These are phyloP conservation scores for Sporobolomyces phaffii DNA, from an alignment of 768 basidiomycete genomes.

Conservation along the genomic window DNA sequence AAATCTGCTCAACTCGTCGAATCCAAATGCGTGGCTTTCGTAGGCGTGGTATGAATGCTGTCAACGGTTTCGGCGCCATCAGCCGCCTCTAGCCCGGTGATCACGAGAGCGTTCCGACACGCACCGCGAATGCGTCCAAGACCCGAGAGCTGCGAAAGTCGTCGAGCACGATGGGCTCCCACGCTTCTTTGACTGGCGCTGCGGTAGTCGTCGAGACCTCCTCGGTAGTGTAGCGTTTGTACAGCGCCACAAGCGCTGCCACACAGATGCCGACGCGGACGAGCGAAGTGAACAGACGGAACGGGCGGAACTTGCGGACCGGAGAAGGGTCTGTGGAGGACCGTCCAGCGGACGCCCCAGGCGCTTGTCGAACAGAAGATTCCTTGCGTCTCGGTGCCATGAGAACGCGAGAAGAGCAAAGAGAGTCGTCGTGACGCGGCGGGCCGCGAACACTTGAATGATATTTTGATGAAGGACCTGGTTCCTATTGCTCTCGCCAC, in stretches of 20 bases:
- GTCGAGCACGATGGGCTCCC: slow-evolving; percentile 49
- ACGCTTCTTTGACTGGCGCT: background rate
- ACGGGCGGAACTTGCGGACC: background rate
- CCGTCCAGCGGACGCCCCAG: too few relatives aligned
- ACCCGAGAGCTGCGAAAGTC: slow-evolving; percentile 61
- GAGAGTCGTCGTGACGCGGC: too few relatives aligned
- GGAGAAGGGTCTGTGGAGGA: too few relatives aligned
- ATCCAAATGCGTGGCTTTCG: slow-evolving; percentile 82
- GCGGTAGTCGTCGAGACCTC: background rate
- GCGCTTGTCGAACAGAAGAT: too few relatives aligned
- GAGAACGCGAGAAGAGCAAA: too few relatives aligned
- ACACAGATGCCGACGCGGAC: background rate
- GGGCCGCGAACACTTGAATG: too few relatives aligned
- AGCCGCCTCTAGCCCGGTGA: too few relatives aligned
- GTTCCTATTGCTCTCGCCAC: too few relatives aligned
- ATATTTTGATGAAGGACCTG: too few relatives aligned
- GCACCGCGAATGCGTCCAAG: slow-evolving; percentile 70
- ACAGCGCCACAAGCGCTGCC: slow-evolving; percentile 4
- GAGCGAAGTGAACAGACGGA: background rate
- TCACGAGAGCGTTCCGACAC: slow-evolving; percentile 5
- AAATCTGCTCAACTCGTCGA: slow-evolving; percentile 53
- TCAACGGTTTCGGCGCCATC: slow-evolving; percentile 17
- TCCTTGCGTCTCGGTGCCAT: too few relatives aligned
- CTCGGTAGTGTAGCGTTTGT: background rate
- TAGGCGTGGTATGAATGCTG: slow-evolving; percentile 84